Percentiles rank a stretch among this genome's conserved stretches.
These are phyloP conservation scores for Glarea lozoyensis DNA, from an alignment of 495 filamentous ascomycete species.

Conservation along the genomic window DNA sequence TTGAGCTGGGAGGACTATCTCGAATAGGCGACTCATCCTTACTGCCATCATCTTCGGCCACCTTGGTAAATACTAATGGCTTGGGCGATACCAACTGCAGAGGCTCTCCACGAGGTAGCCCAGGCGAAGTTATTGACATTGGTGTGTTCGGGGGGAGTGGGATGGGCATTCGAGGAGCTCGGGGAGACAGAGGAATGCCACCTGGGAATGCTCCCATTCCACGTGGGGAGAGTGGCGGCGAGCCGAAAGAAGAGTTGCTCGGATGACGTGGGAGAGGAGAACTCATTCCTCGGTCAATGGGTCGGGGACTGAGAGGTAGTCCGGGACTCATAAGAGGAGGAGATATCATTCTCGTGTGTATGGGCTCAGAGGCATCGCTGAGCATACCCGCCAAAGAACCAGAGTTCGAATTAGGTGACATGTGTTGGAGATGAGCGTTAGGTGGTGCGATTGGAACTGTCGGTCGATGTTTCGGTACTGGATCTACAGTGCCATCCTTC, in stretches of 20 bases:
- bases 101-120: slow-evolving; percentile 21
- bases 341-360: slow-evolving; percentile 26
- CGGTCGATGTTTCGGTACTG: slow-evolving; percentile 19
- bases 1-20: slow-evolving; percentile 19
- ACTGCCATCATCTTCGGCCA: slow-evolving; percentile 14
- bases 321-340: slow-evolving; percentile 73
- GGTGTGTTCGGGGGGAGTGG: slow-evolving; percentile 56
- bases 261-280: slow-evolving; percentile 65
- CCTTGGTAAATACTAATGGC: slow-evolving; percentile 30
- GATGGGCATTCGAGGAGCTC: slow-evolving; percentile 56
- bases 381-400: slow-evolving; percentile 43
- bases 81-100: slow-evolving; percentile 28
- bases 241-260: slow-evolving; percentile 32
- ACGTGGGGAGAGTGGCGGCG: slow-evolving; percentile 61
- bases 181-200: slow-evolving; percentile 57
- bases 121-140: slow-evolving; percentile 44
- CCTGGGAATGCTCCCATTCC: slow-evolving; percentile 39
- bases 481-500: slow-evolving; percentile 11
- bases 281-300: slow-evolving; percentile 61
- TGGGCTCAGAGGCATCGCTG: slow-evolving; percentile 20
- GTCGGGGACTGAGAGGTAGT: slow-evolving; percentile 80
- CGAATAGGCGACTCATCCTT: slow-evolving; percentile 7
- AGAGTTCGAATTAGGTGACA: slow-evolving; percentile 13
- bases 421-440: slow-evolving; percentile 13
- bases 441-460: slow-evolving; percentile 16